phyloP scores from a whole-genome alignment of 148 eudicot species.

The Silene latifolia region DNA sequence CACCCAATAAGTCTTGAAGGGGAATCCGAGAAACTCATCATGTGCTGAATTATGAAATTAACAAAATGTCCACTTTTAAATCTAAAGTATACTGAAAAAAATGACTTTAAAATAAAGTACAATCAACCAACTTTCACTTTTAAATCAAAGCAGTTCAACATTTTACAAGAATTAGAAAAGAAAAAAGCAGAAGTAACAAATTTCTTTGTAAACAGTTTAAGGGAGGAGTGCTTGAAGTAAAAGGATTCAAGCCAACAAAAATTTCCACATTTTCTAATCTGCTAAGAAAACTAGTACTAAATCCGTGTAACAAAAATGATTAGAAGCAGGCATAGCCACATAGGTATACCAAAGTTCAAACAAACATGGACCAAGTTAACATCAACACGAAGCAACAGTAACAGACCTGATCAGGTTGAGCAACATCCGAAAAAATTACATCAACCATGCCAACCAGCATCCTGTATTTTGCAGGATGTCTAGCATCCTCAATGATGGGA shows the following conservation, averaged over 20 bases:
- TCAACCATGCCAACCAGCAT: conserved; percentile 99
- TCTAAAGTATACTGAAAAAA: too few species aligned
- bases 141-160: too few species aligned
- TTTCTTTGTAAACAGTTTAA: too few species aligned
- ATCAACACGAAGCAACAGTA: not conserved
- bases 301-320: not conserved
- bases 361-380: not conserved
- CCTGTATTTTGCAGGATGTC: conserved; percentile 90
- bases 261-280: too few species aligned
- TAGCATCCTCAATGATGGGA: conserved; percentile 96
- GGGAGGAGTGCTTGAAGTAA: too few species aligned
- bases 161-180: too few species aligned
- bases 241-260: too few species aligned
- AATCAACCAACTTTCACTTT: too few species aligned
- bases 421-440: conserved; percentile 95
- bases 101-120: too few species aligned
- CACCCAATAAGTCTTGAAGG: conserved; percentile 90
- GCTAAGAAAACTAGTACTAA: too few species aligned
- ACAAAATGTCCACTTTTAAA: not conserved
- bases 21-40: conserved; percentile 93
- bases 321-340: not conserved
- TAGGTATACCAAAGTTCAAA: not conserved
- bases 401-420: conserved; percentile 97
- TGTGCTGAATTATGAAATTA: conserved; percentile 29
- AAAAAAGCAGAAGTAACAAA: too few species aligned